Conservation (phyloP, 345 rosid genomes). For the Dimocarpus longan region DNA sequence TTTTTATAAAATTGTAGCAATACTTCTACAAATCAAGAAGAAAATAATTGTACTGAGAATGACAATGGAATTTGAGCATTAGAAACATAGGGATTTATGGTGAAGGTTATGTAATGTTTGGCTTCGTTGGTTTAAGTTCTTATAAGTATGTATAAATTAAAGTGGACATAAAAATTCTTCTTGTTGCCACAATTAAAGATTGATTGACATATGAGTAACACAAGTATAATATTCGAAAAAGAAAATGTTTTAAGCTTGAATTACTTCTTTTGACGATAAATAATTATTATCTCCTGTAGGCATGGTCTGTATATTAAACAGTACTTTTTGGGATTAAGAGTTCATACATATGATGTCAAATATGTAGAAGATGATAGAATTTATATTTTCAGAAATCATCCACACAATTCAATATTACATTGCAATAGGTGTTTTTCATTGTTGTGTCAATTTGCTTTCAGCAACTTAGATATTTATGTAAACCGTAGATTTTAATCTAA, state of each 20-base stretch:
- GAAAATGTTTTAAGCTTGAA: neutral
- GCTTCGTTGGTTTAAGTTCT: too few relatives aligned
- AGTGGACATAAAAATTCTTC: neutral
- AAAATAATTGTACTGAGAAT: neutral
- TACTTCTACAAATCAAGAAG: neutral
- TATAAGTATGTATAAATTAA: too few relatives aligned
- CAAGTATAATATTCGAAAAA: neutral
- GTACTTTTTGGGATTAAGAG: neutral
- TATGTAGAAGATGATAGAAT: neutral
- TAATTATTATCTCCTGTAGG: neutral
- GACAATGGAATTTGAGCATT: neutral
- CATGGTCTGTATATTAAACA: neutral
- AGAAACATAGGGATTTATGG: too few relatives aligned
- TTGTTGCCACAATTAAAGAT: neutral
- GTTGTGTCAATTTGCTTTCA: neutral
- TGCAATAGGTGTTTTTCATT: neutral
- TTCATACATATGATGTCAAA: neutral
- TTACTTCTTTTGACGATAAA: neutral
- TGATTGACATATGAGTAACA: neutral
- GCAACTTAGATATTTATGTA: neutral
- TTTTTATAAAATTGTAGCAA: neutral
- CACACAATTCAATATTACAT: neutral
- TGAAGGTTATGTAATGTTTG: too few relatives aligned
- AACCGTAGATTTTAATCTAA: slow-evolving; percentile 11
- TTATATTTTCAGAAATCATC: neutral